Percentiles rank a stretch among this genome's conserved stretches.
Conservation (phyloP, 306 rosid genomes). For the Casuarina glauca region DNA sequence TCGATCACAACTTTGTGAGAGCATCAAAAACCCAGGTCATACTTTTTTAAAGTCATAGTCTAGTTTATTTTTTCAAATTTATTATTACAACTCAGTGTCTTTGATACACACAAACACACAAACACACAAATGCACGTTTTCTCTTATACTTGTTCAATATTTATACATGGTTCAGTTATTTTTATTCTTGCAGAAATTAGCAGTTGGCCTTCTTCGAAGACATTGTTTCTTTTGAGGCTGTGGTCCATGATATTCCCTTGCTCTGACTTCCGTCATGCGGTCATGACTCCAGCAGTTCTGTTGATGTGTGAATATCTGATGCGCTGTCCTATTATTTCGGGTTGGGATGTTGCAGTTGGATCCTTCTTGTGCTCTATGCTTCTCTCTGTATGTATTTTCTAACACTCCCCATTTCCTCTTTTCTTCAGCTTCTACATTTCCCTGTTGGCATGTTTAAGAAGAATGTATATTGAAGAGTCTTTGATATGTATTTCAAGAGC, state of each 20-base stretch:
- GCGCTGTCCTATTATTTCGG: constrained; percentile 76
- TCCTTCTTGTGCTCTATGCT: constrained; percentile 84
- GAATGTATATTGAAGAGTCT: constrained; percentile 14
- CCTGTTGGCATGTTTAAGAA: constrained; percentile 9
- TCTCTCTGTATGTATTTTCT: constrained; percentile 64
- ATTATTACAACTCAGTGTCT: constrained; percentile 3
- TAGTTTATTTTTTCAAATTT: constrained; percentile 15
- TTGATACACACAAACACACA: neutral
- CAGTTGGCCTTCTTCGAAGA: constrained; percentile 90
- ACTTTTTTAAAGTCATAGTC: constrained; percentile 4
- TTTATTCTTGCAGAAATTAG: constrained; percentile 59
- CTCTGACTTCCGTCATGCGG: constrained; percentile 90
- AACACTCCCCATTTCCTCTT: neutral
- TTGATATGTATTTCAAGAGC: constrained; percentile 8
- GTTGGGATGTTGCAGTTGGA: constrained; percentile 79
- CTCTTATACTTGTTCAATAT: neutral
- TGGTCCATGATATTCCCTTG: constrained; percentile 91
- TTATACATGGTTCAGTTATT: constrained; percentile 19
- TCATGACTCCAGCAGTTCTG: constrained; percentile 74
- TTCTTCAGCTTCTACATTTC: constrained; percentile 1
- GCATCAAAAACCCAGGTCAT: constrained; percentile 69
- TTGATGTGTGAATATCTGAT: constrained; percentile 86
- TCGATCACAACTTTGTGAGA: constrained; percentile 64
- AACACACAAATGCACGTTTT: no score
- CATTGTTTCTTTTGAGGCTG: constrained; percentile 77